A percentile compares a stretch with the other conserved stretches of the same genome.
Evolutionary conservation across 495 filamentous ascomycete genomes (phyloP).

Genomic region (Penicillium roqueforti): DNA sequence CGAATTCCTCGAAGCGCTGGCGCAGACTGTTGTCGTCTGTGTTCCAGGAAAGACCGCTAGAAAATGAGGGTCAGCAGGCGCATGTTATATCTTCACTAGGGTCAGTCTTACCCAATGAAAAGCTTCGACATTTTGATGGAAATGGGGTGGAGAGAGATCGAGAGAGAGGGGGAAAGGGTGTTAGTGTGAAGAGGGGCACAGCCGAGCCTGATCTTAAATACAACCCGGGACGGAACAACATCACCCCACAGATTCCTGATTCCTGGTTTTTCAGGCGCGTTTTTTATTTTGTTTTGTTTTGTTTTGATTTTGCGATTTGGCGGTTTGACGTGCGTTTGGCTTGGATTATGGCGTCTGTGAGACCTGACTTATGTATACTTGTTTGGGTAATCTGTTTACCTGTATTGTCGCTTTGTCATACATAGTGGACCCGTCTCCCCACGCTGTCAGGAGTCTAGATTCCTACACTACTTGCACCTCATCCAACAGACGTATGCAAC

Average conservation of each 20-base stretch:
- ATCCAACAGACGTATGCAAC: too few species aligned
- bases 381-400: neutral
- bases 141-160: neutral
- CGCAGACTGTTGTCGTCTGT: slow-evolving; percentile 6
- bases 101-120: slow-evolving; percentile 8
- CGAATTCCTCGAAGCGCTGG: slow-evolving; percentile 10
- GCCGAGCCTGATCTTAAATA: slow-evolving; percentile 13
- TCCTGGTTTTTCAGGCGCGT: slow-evolving; percentile 10
- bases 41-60: slow-evolving; percentile 10
- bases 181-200: slow-evolving; percentile 9
- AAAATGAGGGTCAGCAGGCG: neutral
- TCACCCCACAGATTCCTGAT: slow-evolving; percentile 3
- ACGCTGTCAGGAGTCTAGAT: neutral
- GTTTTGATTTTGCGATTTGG: neutral
- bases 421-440: neutral
- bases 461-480: too few species aligned
- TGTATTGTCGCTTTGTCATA: neutral
- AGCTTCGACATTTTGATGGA: slow-evolving; percentile 12
- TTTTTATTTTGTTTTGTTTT: neutral
- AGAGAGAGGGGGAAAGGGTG: neutral
- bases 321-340: too few species aligned
- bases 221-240: slow-evolving; percentile 10
- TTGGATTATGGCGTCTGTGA: too few species aligned
- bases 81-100: neutral
- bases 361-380: neutral